phyloP scores from a whole-genome alignment of 2,329 filamentous ascomycete genomes.

The Emmonsia crescens region DNA sequence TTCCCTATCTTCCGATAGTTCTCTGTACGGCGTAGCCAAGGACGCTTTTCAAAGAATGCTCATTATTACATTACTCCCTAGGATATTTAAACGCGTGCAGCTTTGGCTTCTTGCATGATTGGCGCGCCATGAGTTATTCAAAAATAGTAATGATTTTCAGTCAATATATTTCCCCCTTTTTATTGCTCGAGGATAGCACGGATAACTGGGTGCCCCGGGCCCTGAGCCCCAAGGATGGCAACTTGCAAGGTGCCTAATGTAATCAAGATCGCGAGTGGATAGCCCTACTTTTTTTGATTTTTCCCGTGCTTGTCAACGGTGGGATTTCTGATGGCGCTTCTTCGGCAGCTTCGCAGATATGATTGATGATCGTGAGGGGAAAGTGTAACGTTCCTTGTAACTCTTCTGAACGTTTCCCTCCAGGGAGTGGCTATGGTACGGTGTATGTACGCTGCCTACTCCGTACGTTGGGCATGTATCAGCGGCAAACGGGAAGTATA shows the following conservation, averaged over 20 bases:
- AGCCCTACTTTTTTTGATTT: too few relatives aligned
- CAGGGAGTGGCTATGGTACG: background rate
- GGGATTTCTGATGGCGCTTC: background rate
- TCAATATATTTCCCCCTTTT: background rate
- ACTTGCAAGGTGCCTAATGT: background rate
- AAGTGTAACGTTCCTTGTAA: background rate
- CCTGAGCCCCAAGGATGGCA: background rate
- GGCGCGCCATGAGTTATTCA: background rate
- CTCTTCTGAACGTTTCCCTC: background rate
- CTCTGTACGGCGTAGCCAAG: too few relatives aligned
- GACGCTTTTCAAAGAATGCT: too few relatives aligned
- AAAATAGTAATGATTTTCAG: background rate
- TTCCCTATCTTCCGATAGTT: too few relatives aligned
- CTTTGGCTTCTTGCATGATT: background rate
- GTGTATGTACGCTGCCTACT: background rate
- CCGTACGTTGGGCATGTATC: background rate
- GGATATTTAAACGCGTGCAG: too few relatives aligned
- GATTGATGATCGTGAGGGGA: background rate
- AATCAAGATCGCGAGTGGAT: background rate
- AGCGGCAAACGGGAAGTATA: background rate
- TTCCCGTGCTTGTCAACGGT: background rate
- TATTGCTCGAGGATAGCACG: constrained; percentile 1
- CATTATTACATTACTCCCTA: too few relatives aligned
- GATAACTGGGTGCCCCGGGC: background rate
- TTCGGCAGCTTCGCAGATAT: background rate